These are phyloP conservation scores for Cunninghamia lanceolata DNA, from an alignment of 75 land plant species.

Conservation along the genomic window DNA sequence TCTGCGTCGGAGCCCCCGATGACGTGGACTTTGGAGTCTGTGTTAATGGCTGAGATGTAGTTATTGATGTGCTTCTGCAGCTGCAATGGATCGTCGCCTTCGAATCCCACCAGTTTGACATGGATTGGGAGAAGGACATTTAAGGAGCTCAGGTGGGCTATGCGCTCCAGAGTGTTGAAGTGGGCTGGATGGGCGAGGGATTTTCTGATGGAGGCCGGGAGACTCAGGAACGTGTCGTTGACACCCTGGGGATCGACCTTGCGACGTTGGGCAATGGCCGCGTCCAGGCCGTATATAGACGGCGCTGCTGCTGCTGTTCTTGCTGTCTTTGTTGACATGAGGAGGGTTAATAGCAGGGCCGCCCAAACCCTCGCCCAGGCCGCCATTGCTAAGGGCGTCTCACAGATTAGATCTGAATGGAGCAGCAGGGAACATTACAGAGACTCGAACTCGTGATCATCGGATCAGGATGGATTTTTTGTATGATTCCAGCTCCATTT, in stretches of 20 bases:
- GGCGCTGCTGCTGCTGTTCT: slow-evolving; percentile 6
- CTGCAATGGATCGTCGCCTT: slow-evolving; percentile 35
- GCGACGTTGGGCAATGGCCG: slow-evolving; percentile 51
- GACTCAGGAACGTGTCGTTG: slow-evolving; percentile 67
- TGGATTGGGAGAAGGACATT: slow-evolving; percentile 43
- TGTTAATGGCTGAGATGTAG: slow-evolving; percentile 50
- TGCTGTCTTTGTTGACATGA: slow-evolving; percentile 14
- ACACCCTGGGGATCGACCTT: slow-evolving; percentile 56
- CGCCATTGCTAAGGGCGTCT: not conserved
- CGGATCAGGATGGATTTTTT: not conserved
- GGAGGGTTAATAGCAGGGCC: slow-evolving; percentile 24
- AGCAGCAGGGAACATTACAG: not conserved
- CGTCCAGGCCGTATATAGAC: slow-evolving; percentile 67
- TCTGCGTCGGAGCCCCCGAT: slow-evolving; percentile 46
- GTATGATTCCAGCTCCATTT: not conserved
- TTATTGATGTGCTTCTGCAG: slow-evolving; percentile 34
- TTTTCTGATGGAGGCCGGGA: slow-evolving; percentile 41
- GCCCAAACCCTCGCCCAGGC: not conserved
- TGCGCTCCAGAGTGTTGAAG: slow-evolving; percentile 22
- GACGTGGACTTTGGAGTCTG: slow-evolving; percentile 38
- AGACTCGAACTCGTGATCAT: not conserved
- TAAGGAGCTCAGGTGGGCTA: slow-evolving; percentile 36
- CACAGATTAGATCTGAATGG: not conserved
- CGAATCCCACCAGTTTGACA: slow-evolving; percentile 56
- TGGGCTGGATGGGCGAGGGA: slow-evolving; percentile 30